phyloP scores from a whole-genome alignment of 202 grass and related monocot genomes.

The Hordeum pubiflorum region DNA sequence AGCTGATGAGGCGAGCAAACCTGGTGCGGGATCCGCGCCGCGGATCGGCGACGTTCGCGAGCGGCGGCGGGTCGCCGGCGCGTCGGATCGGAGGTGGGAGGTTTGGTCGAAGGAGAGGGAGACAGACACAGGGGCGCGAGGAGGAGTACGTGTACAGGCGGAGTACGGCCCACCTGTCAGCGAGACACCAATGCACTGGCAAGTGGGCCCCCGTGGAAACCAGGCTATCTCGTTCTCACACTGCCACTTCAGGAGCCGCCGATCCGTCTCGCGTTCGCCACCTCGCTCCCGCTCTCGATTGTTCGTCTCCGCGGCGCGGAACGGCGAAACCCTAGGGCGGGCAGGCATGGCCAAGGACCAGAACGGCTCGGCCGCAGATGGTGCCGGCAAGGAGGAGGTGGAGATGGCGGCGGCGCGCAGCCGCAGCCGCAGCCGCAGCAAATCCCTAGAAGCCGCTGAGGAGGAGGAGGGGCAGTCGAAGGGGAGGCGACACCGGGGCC shows the following conservation, averaged over 20 bases:
- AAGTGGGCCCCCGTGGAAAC: not conserved
- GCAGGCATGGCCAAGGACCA: slow-evolving; percentile 40
- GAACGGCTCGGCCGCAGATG: slow-evolving; percentile 21
- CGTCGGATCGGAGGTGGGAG: slow-evolving; percentile 20
- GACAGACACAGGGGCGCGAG: not conserved
- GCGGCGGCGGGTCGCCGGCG: not conserved
- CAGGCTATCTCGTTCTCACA: not conserved
- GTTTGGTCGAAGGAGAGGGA: not conserved
- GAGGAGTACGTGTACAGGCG: not conserved
- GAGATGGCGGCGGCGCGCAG: slow-evolving; percentile 6
- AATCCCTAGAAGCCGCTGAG: slow-evolving; percentile 22
- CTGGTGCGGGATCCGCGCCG: not conserved
- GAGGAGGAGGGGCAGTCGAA: slow-evolving; percentile 33
- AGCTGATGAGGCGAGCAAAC: not conserved
- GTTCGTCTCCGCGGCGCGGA: not conserved
- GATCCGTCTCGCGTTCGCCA: slow-evolving; percentile 15
- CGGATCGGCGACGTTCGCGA: not conserved
- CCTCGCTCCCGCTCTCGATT: not conserved
- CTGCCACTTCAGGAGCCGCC: not conserved
- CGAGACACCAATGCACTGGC: not conserved
- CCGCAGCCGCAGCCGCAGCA: slow-evolving; percentile 30
- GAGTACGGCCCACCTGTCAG: not conserved
- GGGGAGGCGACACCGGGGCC: slow-evolving; percentile 27
- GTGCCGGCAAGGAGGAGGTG: slow-evolving; percentile 2
- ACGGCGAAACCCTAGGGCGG: slow-evolving; percentile 40